Base-by-base conservation (phyloP, 2,329 filamentous ascomycete genomes). In the Epichloe gansuensis region DNA sequence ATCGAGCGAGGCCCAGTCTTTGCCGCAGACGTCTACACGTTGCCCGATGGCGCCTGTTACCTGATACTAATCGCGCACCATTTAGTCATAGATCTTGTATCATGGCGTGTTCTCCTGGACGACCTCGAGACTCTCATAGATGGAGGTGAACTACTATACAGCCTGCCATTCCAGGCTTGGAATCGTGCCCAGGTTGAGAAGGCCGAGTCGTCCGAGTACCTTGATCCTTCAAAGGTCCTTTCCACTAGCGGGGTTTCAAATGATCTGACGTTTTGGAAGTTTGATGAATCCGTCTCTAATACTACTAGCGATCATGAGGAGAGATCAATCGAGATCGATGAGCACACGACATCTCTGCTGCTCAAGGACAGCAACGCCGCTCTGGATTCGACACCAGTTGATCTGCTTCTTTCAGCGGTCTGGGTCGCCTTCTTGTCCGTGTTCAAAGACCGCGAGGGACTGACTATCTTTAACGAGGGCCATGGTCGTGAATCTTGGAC, bases 61-160 rank as follows among this genome's bases (percentile, higher is more conserved):
- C 42, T 68, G 0, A 68, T 63, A 4, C 47, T 71, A 6, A 58
- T 63, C 5, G 63, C 60, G 2, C 68, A 70, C 12, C 68, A 71
- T 52, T 58, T 70, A 0, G 63, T 69, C 2, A 63, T 74, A n/a
- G 72, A 74, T 50, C 58, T 74, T 5, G 69, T 74, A 0, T 71
- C 71, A 0, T 75, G 73, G 73, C 62, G 69, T 5, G 62, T 71
- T 7, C 59, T 75, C 2, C 57, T 74, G 0, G 65, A 70, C 36
- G 71, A 75, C 46, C 60, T 75, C 0, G 71, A 74, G 52, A 60
- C 63, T 3, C 53, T 68, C 0, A 57, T 74, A 5, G 57, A 64
- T 8, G 36, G 51, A 11, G 45, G 12, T 53, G 40, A 25, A 50
- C 55, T n/a, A 34, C 17, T 17, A 52, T 57, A 59, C n/a, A 51